A percentile compares a stretch with the other conserved stretches of the same genome.
Conservation (phyloP, 129 eudicot species). For the sunflower (Helianthus annuus) region DNA sequence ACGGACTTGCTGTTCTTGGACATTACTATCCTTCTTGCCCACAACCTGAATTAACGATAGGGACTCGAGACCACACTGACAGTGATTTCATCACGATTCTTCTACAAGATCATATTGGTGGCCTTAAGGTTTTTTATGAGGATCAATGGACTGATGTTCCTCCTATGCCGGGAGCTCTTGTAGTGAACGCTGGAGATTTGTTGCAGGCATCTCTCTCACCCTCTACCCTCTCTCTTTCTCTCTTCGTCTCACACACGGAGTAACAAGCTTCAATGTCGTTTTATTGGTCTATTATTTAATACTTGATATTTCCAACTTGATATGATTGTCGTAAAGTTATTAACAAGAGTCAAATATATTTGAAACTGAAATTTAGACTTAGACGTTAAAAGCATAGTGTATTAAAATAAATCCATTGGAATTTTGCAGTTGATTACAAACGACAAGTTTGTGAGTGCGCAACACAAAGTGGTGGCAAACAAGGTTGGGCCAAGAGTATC, state of each 20-base stretch:
- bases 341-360: no score
- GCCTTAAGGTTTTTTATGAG: slow-evolving; percentile 44
- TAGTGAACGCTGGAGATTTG: slow-evolving; percentile 44
- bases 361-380: no score
- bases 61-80: slow-evolving; percentile 32
- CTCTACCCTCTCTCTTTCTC: not conserved
- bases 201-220: slow-evolving; percentile 38
- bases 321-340: no score
- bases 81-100: slow-evolving; percentile 42
- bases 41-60: slow-evolving; percentile 41
- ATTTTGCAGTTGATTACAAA: slow-evolving; percentile 56
- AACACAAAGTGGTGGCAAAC: slow-evolving; percentile 37
- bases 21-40: slow-evolving; percentile 54
- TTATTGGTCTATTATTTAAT: no score
- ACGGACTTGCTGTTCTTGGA: slow-evolving; percentile 35
- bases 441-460: slow-evolving; percentile 52
- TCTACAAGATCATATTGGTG: slow-evolving; percentile 55
- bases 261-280: no score
- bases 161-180: slow-evolving; percentile 41
- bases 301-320: no score
- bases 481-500: slow-evolving; percentile 52
- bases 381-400: no score
- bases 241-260: no score
- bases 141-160: slow-evolving; percentile 55
- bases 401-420: not conserved